Evolutionary conservation across 345 rosid species (phyloP).

Genomic region (Citrus cavaleriei): DNA sequence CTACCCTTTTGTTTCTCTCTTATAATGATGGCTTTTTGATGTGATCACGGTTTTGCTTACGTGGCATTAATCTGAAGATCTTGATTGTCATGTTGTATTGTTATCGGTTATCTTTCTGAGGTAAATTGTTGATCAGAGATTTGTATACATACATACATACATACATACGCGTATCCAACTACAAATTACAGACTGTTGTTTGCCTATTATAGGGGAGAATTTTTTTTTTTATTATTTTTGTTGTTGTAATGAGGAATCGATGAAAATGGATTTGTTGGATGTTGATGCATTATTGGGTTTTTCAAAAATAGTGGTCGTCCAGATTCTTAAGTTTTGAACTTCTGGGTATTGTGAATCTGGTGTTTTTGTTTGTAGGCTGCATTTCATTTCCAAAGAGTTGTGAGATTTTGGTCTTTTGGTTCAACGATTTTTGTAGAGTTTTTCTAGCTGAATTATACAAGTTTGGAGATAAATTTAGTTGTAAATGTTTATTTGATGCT

Average conservation of each 20-base stretch:
- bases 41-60: slow-evolving; percentile 6
- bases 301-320: slow-evolving; percentile 5
- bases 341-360: slow-evolving; percentile 9
- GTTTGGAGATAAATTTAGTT: background rate
- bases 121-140: slow-evolving; percentile 15
- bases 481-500: background rate
- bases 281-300: background rate
- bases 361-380: slow-evolving; percentile 3
- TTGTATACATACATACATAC: background rate
- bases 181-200: background rate
- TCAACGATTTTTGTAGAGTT: background rate
- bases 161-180: background rate
- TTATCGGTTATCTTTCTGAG: slow-evolving; percentile 14
- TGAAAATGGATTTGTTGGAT: background rate
- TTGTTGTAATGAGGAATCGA: background rate
- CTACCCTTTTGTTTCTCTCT: background rate
- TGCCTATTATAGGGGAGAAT: background rate
- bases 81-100: slow-evolving; percentile 2
- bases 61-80: slow-evolving; percentile 15
- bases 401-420: slow-evolving; percentile 9
- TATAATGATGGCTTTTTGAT: background rate
- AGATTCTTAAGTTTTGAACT: slow-evolving; percentile 10
- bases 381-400: background rate
- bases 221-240: background rate
- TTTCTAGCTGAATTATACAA: background rate